phyloP scores from a whole-genome alignment of 345 rosid species.

The Carallia pectinifolia region DNA sequence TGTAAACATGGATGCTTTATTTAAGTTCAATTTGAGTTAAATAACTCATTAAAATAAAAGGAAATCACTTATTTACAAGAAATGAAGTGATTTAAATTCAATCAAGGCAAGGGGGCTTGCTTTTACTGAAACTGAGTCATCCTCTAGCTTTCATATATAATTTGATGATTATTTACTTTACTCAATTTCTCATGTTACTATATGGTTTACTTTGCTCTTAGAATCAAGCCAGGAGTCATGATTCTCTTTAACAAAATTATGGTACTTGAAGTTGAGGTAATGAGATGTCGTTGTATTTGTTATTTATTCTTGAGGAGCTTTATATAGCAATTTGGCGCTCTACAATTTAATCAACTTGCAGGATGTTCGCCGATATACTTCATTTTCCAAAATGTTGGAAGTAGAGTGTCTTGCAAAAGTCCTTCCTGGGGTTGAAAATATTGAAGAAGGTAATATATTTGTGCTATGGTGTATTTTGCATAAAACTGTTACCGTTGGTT shows the following conservation, averaged over 20 bases:
- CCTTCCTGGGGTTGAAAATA: constrained; percentile 62
- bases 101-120: too few species aligned
- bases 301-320: constrained; percentile 13
- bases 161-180: not conserved
- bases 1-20: too few species aligned
- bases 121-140: too few species aligned
- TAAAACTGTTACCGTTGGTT: not conserved
- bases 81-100: too few species aligned
- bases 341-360: constrained; percentile 27
- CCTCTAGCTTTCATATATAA: not conserved
- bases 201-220: constrained; percentile 31
- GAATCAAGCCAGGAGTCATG: constrained; percentile 53
- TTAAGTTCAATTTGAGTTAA: too few species aligned
- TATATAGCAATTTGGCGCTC: constrained; percentile 1
- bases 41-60: too few species aligned
- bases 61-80: too few species aligned
- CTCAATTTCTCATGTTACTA: not conserved
- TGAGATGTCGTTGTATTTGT: not conserved
- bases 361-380: constrained; percentile 52
- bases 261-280: constrained; percentile 77
- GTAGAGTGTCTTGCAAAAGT: constrained; percentile 52
- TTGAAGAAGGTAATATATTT: constrained; percentile 56
- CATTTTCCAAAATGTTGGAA: constrained; percentile 66
- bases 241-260: constrained; percentile 61
- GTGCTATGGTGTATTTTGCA: not conserved